Evolutionary conservation across 805 yeast genomes (phyloP), one percentile per base, ranked within the genome.

Genomic region (Cyberlindnera subsufficiens): DNA sequence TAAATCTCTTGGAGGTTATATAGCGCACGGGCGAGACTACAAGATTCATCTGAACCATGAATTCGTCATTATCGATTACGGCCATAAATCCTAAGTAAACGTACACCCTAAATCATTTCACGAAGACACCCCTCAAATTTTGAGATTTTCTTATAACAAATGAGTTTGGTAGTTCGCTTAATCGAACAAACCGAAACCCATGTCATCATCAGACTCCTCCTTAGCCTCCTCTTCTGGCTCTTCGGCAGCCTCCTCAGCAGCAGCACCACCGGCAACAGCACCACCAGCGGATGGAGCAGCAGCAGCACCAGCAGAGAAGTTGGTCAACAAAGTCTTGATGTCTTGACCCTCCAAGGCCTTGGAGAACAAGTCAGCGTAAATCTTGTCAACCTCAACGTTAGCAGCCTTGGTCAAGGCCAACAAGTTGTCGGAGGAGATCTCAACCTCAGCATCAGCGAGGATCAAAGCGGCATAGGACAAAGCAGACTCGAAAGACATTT

Each of bases 161-260:
- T n/a, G 4, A 30, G 15, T 7, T n/a, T 30, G 8, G 9, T 14
- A 14, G n/a, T 34, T 17, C 42, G 47, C 55, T 69, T 86, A 86
- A 75, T 86, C 95, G 80, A 87, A 87, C 71, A 87, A 81, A 73
- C 90, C 91, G 86, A 84, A 81, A 66, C 96, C 96, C 95, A 88
- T 86, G 73, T 86, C 96, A 66, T 79, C 84, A 51, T 78, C 75
- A 65, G 73, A 74, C 59, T 64, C 72, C 55, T 66, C 78, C 56
- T 66, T 80, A 45, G 61, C 82, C 55, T 63, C 81, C 53, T 63
- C 81, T 51, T 64, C 81, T 48, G 60, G 85, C 53, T 72, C 90
- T 46, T 71, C 86, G 46, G 74, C 85, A 49, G 68, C 86, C 60
- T 71, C 85, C 60, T 70, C 81, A 58, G 73, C 81, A 62, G 73